A percentile compares a stretch with the other conserved stretches of the same genome.
phyloP scores from a whole-genome alignment of 106 monocot species.

The Ottelia alismoides region DNA sequence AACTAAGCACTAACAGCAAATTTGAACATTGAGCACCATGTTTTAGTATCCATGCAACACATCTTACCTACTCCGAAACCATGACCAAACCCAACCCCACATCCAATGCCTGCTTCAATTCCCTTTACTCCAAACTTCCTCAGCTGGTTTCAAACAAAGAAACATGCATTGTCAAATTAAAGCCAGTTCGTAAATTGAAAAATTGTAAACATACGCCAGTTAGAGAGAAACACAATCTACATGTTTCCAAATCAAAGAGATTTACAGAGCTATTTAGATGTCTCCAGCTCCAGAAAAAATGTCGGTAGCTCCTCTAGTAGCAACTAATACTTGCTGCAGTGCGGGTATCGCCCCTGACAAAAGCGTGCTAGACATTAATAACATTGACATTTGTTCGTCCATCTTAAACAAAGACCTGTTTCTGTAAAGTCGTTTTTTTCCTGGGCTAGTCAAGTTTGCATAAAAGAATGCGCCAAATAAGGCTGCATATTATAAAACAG shows the following conservation, averaged over 20 bases:
- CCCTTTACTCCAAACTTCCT: constrained; percentile 55
- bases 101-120: constrained; percentile 83
- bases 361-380: neutral
- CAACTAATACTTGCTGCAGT: constrained; percentile 65
- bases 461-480: too few relatives aligned
- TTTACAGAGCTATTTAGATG: constrained; percentile 75
- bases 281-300: constrained; percentile 63
- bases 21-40: too few relatives aligned
- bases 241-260: too few relatives aligned
- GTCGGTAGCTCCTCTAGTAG: constrained; percentile 92
- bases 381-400: too few relatives aligned
- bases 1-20: too few relatives aligned
- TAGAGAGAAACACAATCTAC: neutral
- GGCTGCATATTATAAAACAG: too few relatives aligned
- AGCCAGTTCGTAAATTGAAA: neutral
- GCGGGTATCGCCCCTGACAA: constrained; percentile 74
- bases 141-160: constrained; percentile 18
- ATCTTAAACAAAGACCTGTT: too few relatives aligned
- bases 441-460: too few relatives aligned
- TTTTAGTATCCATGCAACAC: too few relatives aligned
- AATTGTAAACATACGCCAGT: neutral
- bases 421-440: too few relatives aligned
- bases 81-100: constrained; percentile 87
- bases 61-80: constrained; percentile 85
- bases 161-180: neutral